Base-by-base conservation (phyloP, 148 eudicot genomes). In the Salicornia ramosissima region DNA sequence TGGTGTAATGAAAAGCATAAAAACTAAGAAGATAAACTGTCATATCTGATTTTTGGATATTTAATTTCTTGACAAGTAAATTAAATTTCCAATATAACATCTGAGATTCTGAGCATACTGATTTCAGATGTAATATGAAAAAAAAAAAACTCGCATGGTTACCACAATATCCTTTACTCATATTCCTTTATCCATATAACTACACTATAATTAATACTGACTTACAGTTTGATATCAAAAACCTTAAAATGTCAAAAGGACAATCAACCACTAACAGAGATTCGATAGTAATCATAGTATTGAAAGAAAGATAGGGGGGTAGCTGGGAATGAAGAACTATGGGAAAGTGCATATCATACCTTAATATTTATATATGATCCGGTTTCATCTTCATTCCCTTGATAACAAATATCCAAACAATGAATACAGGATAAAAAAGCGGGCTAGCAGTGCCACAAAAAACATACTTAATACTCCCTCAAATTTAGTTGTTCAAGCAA, bases 321-420 rank as follows among this genome's bases (percentile, higher is more conserved):
- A 10, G 59, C n/a, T 54, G 13, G 7, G 16, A 24, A 1, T 22
- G 10, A 51, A n/a, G 25, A 19, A 18, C 19, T 18, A 22, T 1
- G 25, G 25, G 4, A 21, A 21, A 18, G n/a, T 0, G 25, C 22
- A 10, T 1, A 12, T 33, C 24, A 22, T 63, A 63, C 66, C 66
- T 63, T 63, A 22, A 63, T 63, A 24, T 63, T 63, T 10, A 63
- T 39, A 7, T 21, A 25, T 63, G 49, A 63, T 39, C 65, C 66
- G 22, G 25, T 12, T 40, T 22, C 49, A 63, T 40, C 66, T 22
- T 63, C 49, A 63, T 63, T 63, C 28, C 66, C 66, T 63, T 11
- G 49, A 63, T 39, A 9, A 39, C 49, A 63, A 24, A 39, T 39
- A 63, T 25, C 22, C 24, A 0, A 63, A 22, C 63, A 40, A 63